Conservation (phyloP, 106 monocot genomes). For the Dendrobium officinale region DNA sequence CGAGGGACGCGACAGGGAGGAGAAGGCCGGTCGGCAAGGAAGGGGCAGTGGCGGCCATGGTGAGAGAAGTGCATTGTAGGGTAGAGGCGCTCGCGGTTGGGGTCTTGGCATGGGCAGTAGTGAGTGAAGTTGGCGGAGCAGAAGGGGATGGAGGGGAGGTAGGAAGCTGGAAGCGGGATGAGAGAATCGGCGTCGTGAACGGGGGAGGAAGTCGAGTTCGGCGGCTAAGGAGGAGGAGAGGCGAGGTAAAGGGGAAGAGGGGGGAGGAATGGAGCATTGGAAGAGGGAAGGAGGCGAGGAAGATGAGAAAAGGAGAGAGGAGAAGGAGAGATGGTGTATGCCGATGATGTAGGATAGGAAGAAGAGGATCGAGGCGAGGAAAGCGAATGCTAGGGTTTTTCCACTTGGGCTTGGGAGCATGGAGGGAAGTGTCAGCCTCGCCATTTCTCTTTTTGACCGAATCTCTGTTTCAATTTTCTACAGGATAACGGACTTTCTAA, state of each 20-base stretch:
- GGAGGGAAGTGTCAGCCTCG: background rate
- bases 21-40: slow-evolving; percentile 7
- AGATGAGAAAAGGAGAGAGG: slow-evolving; percentile 3
- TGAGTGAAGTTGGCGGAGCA: slow-evolving; percentile 66
- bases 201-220: slow-evolving; percentile 24
- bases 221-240: background rate
- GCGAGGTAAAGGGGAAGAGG: background rate
- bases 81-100: slow-evolving; percentile 40
- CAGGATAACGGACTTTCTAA: too few relatives aligned
- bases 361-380: slow-evolving; percentile 23
- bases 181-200: slow-evolving; percentile 10
- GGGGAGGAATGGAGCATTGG: background rate
- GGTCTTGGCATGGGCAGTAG: slow-evolving; percentile 81
- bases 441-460: background rate
- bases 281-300: background rate
- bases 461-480: background rate
- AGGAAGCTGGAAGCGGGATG: slow-evolving; percentile 12
- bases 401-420: slow-evolving; percentile 16
- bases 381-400: slow-evolving; percentile 16
- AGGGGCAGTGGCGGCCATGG: slow-evolving; percentile 75
- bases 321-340: slow-evolving; percentile 20
- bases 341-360: slow-evolving; percentile 34
- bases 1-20: slow-evolving; percentile 44
- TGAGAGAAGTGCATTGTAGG: slow-evolving; percentile 23
- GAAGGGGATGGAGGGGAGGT: slow-evolving; percentile 29